Evolutionary conservation across 2,329 filamentous ascomycete species (phyloP), one percentile per base, ranked within the genome.

Genomic region (Ceratocystis alfenasii): DNA sequence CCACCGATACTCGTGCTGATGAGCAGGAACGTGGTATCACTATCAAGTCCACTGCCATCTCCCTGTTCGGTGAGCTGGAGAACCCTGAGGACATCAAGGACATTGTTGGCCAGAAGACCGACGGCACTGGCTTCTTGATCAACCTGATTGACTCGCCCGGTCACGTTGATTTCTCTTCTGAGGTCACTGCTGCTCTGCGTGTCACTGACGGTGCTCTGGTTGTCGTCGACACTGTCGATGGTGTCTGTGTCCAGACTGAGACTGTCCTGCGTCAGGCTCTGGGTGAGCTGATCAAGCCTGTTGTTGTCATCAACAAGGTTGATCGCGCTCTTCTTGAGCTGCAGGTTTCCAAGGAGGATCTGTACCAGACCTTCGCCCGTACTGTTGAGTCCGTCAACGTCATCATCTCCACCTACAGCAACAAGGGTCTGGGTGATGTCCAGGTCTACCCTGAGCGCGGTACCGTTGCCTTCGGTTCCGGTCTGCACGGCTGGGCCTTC

Each of bases 111-210:
- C 85, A 91, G 80, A 88, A 90, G 81, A 89, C 90, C 72, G 84
- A 91, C 70, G 94, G 94, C 79, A 88, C 87, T 78, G 90, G 96
- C 78, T 99, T 99, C 88, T 84, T 99, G 84, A 95, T 99, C 87
- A 99, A 99, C 88, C 85, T 99, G 81, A 99, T 99, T 79, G 94
- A 99, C 81, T 99, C 94, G 68, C 94, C 94, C 70, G 94, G 94
- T 86, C 94, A 99, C 93, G 94, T 99, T 83, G 94, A 99, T 83
- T 99, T 99, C 88, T 99, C 94, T 53, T 99, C 94, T 72, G 94
- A 99, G 79, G 94, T 99, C 77, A 99, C 94, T 76, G 94, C 94
- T 78, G 94, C 94, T 77, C 93, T 99, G 76, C 94, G 94, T 90
- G 94, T 99, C 81, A 99, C 94, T 74, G 94, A 99, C 76, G 94